phyloP scores from a whole-genome alignment of 2,329 filamentous ascomycete genomes.

The Hypomyces rosellus region DNA sequence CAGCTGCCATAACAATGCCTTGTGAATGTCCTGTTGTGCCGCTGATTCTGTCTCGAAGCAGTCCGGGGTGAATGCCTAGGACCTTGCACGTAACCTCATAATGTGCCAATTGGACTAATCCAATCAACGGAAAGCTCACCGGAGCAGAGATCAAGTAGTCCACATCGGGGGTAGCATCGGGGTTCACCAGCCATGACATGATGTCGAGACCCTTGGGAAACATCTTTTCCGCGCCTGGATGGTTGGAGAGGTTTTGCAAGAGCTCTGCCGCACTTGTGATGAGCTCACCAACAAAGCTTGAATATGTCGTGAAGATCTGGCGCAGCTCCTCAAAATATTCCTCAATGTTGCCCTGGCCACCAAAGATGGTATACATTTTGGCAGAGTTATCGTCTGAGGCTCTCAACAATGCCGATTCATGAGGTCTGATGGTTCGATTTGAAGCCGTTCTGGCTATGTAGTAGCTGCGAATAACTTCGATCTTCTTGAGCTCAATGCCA shows the following conservation, averaged over 20 bases:
- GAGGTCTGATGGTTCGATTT: slow-evolving; percentile 80
- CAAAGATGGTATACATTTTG: slow-evolving; percentile 88
- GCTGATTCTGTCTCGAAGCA: slow-evolving; percentile 74
- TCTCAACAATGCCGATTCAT: slow-evolving; percentile 87
- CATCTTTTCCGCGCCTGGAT: slow-evolving; percentile 85
- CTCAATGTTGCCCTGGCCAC: slow-evolving; percentile 97
- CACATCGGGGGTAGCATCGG: slow-evolving; percentile 82
- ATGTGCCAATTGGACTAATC: slow-evolving; percentile 90
- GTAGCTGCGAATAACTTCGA: slow-evolving; percentile 83
- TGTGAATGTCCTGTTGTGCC: slow-evolving; percentile 96
- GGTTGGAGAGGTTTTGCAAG: slow-evolving; percentile 75
- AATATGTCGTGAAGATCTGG: slow-evolving; percentile 85
- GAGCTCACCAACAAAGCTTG: slow-evolving; percentile 81
- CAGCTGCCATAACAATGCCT: slow-evolving; percentile 87
- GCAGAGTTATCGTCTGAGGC: slow-evolving; percentile 80
- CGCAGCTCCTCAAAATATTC: slow-evolving; percentile 98
- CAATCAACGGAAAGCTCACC: slow-evolving; percentile 93
- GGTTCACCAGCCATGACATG: slow-evolving; percentile 84
- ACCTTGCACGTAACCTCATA: slow-evolving; percentile 92
- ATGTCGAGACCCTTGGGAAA: slow-evolving; percentile 97
- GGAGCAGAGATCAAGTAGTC: slow-evolving; percentile 93
- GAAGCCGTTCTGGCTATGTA: slow-evolving; percentile 80
- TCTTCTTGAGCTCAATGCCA: slow-evolving; percentile 89
- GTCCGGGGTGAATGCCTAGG: slow-evolving; percentile 80
- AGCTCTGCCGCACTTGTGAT: slow-evolving; percentile 76